Evolutionary conservation across 2,329 filamentous ascomycete species (phyloP).

Genomic region (Sodiomyces alkalinus): DNA sequence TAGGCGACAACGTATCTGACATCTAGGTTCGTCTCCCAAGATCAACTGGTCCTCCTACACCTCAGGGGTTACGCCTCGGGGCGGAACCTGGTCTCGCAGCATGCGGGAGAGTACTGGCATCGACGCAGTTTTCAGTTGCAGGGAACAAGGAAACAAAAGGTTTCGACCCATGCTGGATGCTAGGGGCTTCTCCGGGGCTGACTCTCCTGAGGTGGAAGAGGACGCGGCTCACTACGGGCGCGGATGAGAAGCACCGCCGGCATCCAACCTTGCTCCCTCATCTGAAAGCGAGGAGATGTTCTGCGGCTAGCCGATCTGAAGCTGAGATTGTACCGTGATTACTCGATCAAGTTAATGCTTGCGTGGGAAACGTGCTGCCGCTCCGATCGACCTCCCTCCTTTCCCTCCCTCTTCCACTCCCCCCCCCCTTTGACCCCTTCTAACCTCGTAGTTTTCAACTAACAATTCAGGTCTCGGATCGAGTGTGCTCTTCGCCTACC

Average conservation of each 20-base stretch:
- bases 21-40: constrained; percentile 24
- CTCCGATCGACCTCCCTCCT: constrained; percentile 35
- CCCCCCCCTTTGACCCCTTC: constrained; percentile 4
- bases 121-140: neutral
- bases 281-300: constrained; percentile 22
- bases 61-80: constrained; percentile 2
- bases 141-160: constrained; percentile 10
- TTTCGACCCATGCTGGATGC: neutral
- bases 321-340: constrained; percentile 94
- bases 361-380: constrained; percentile 96
- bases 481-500: constrained; percentile 71
- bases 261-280: constrained; percentile 34
- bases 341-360: constrained; percentile 99
- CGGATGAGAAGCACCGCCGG: constrained; percentile 38
- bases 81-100: neutral
- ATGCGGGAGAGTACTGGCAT: neutral
- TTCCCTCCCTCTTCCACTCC: constrained; percentile 11
- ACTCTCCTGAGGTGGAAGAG: constrained; percentile 11
- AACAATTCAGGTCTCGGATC: constrained; percentile 59
- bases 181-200: neutral
- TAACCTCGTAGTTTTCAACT: constrained; percentile 20
- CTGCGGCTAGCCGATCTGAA: constrained; percentile 34
- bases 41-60: constrained; percentile 14
- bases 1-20: constrained; percentile 6
- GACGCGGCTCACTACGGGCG: constrained; percentile 76